Percentiles rank a stretch among this genome's conserved stretches.
These are phyloP conservation scores for Ustilago loliicola DNA, from an alignment of 1,284 basidiomycete genomes.

Conservation along the genomic window DNA sequence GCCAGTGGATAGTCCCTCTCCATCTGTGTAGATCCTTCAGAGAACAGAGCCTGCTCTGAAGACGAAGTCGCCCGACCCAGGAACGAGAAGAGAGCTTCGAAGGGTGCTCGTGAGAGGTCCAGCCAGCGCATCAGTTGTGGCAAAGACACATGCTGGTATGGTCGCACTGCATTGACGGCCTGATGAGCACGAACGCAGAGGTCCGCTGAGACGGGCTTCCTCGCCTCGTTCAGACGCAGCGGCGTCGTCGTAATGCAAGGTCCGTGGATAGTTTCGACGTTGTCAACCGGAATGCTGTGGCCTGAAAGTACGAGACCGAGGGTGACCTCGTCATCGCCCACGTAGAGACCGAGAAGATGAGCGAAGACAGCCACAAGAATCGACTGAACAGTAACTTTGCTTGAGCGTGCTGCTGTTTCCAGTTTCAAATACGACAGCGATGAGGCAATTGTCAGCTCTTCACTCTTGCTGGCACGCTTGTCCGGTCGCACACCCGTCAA, in stretches of 20 bases:
- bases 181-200: conserved; percentile 25
- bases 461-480: conserved; percentile 12
- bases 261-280: conserved; percentile 57
- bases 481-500: conserved; percentile 54
- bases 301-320: conserved; percentile 65
- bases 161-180: conserved; percentile 38
- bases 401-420: conserved; percentile 31
- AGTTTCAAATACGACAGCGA: conserved; percentile 12
- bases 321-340: conserved; percentile 54
- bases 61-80: conserved; percentile 25
- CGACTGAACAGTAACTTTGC: conserved; percentile 56
- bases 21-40: conserved; percentile 42
- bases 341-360: conserved; percentile 51
- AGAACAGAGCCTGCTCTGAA: conserved; percentile 10
- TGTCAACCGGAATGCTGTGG: conserved; percentile 43
- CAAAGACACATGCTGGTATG: conserved; percentile 60
- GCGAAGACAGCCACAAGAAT: conserved; percentile 53
- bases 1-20: conserved; percentile 60
- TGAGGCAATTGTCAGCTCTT: conserved; percentile 32
- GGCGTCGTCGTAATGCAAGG: conserved; percentile 66
- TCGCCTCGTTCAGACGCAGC: conserved; percentile 37
- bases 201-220: conserved; percentile 3
- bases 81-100: conserved; percentile 64
- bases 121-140: conserved; percentile 57
- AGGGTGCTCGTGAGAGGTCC: conserved; percentile 34